Evolutionary conservation across 2,329 filamentous ascomycete species (phyloP), one percentile per base, ranked within the genome.

Genomic region (Pestalotiopsis sp.): DNA sequence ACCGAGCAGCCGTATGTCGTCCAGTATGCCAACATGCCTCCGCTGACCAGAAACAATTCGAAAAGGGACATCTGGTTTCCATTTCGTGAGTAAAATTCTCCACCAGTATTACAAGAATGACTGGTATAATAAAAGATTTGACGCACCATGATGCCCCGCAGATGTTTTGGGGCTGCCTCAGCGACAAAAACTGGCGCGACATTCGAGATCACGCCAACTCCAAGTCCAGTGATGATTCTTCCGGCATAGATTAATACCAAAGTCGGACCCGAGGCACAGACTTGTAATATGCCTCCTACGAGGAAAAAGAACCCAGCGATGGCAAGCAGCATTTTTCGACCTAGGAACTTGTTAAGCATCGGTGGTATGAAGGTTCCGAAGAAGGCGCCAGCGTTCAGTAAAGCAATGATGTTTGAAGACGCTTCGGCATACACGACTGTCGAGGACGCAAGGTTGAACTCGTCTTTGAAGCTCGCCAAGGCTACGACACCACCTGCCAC

Each of bases 151-250:
- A 64, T 52, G 13, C 62, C 62, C 5, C 41, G 62, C 3, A 49
- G 41, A 49, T 64, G 62, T 41, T 64, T 64, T 25, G 62, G 41
- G 23, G 62, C 62, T 14, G 41, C 79, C 69, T 79, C 77, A 12
- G 68, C 70, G 27, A 75, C 78, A 69, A 78, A 82, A 77, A 82
- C 81, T 0, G 81, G 81, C 0, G 82, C 78, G 1, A 81, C 78
- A 7, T 81, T 80, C 13, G 76, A 78, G 3, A 76, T 74, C 14
- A 70, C 69, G 1, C 78, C 77, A 41, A 79, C 71, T 2, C 78
- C 78, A 36, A 80, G 61, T 1, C 78, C 78, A 6, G 77, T 71
- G 38, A 64, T 45, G 25, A 64, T 39, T 17, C 62, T 38, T 2
- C 62, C 62, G 25, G 41, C 62, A 25, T 63, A 63, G 9, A 63